Evolutionary conservation across 108 stramenopile genomes (phyloP).

Genomic region (Cylindrotheca fusiformis): DNA sequence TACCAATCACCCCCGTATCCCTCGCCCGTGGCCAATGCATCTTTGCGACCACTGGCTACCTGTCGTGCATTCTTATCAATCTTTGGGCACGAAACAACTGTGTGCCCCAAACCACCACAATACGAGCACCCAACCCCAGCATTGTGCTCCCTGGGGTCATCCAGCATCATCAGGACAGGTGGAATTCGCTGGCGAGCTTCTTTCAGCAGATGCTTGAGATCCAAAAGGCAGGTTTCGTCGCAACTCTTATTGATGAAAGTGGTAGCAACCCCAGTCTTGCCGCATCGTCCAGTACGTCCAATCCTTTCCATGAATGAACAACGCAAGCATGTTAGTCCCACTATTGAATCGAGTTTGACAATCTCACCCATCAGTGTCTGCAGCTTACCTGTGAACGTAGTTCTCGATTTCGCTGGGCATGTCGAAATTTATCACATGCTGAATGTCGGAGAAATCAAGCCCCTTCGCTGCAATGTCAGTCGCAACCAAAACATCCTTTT

Average conservation of each 20-base stretch:
- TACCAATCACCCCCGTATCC: slow-evolving; percentile 93
- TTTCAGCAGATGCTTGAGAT: slow-evolving; percentile 95
- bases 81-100: slow-evolving; percentile 98
- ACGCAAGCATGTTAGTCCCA: too few relatives aligned
- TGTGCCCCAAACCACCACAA: slow-evolving; percentile 98
- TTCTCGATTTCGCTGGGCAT: slow-evolving; percentile 99
- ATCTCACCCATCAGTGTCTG: too few relatives aligned
- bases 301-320: too few relatives aligned
- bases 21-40: slow-evolving; percentile 84
- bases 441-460: slow-evolving; percentile 96
- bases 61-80: slow-evolving; percentile 97
- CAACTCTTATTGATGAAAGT: slow-evolving; percentile 98
- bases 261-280: slow-evolving; percentile 98
- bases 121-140: slow-evolving; percentile 94
- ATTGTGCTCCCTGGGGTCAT: slow-evolving; percentile 88
- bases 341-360: too few relatives aligned
- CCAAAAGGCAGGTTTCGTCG: slow-evolving; percentile 90
- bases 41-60: slow-evolving; percentile 84
- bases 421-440: slow-evolving; percentile 99
- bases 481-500: slow-evolving; percentile 97
- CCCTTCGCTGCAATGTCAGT: slow-evolving; percentile 99
- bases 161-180: slow-evolving; percentile 95
- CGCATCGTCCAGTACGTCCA: slow-evolving; percentile 99
- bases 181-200: slow-evolving; percentile 99
- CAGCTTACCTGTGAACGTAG: slow-evolving; percentile 85